Evolutionary conservation across 352 stramenopile genomes (phyloP).

Genomic region (Phytophthora litchii): DNA sequence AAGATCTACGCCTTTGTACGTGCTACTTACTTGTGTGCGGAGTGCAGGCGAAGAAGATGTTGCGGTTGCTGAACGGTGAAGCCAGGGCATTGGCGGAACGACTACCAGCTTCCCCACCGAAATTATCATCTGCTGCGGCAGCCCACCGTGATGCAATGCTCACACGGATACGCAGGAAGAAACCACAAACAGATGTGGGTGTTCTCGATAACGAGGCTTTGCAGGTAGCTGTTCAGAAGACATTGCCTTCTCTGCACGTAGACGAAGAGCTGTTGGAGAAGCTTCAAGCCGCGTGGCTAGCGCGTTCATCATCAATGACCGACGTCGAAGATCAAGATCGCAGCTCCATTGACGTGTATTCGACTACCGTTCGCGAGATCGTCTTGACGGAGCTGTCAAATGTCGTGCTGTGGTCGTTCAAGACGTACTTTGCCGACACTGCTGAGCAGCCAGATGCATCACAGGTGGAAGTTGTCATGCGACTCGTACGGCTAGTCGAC

Average conservation of each 20-base stretch:
- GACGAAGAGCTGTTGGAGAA: slow-evolving; percentile 31
- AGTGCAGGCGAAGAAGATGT: slow-evolving; percentile 48
- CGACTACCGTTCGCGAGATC: slow-evolving; percentile 42
- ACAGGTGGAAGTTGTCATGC: slow-evolving; percentile 47
- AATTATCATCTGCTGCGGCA: slow-evolving; percentile 26
- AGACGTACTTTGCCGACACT: slow-evolving; percentile 47
- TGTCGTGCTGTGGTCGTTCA: slow-evolving; percentile 57
- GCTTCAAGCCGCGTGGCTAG: slow-evolving; percentile 25
- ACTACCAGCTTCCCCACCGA: slow-evolving; percentile 33
- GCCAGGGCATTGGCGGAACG: slow-evolving; percentile 34
- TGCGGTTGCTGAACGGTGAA: slow-evolving; percentile 45
- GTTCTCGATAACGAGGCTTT: slow-evolving; percentile 23
- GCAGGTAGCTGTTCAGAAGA: neutral
- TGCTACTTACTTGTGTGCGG: neutral
- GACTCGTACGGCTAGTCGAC: slow-evolving; percentile 53
- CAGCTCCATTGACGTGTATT: slow-evolving; percentile 24
- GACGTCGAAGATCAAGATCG: neutral
- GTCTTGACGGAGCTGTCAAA: slow-evolving; percentile 63
- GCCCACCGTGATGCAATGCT: slow-evolving; percentile 53
- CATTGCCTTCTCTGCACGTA: neutral
- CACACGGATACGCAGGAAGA: slow-evolving; percentile 40
- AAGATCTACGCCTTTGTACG: neutral
- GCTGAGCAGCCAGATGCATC: slow-evolving; percentile 27
- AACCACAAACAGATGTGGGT: slow-evolving; percentile 5
- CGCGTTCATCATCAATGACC: neutral